Conservation (phyloP, 78 protist species). For the Polysphondylium violaceum region DNA sequence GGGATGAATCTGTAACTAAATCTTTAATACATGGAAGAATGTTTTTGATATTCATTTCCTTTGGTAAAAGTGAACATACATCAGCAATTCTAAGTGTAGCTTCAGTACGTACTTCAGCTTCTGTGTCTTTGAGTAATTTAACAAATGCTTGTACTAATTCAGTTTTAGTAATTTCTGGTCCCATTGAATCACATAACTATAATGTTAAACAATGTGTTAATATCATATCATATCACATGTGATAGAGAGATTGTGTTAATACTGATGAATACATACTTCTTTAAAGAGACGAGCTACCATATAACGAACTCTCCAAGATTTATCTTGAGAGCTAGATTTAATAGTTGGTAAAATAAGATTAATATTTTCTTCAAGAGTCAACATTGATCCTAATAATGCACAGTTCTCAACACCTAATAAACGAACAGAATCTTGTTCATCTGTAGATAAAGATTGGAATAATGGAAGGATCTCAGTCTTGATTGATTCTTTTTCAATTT, state of each 20-base stretch:
- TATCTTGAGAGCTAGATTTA: constrained; percentile 85
- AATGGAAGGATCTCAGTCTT: constrained; percentile 91
- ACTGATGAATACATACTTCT: constrained; percentile 26
- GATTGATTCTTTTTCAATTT: constrained; percentile 76
- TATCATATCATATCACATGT: neutral
- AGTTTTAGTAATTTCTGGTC: constrained; percentile 82
- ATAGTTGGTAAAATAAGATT: constrained; percentile 83
- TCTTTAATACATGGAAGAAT: constrained; percentile 87
- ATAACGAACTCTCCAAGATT: constrained; percentile 98
- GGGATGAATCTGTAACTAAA: constrained; percentile 89
- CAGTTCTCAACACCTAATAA: constrained; percentile 94
- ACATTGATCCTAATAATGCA: constrained; percentile 81
- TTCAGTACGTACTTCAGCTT: constrained; percentile 98
- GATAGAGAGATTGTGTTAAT: neutral
- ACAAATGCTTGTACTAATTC: constrained; percentile 83
- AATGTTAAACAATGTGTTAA: neutral
- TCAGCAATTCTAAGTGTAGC: constrained; percentile 92
- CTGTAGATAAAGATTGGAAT: constrained; percentile 85
- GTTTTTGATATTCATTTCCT: constrained; percentile 49
- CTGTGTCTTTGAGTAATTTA: constrained; percentile 93
- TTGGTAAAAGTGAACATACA: constrained; percentile 70
- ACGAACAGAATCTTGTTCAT: constrained; percentile 98
- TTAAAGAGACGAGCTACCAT: constrained; percentile 94
- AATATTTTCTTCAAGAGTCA: constrained; percentile 84
- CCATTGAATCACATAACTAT: constrained; percentile 74